Percentiles rank a stretch among this genome's conserved stretches.
These are phyloP conservation scores for Leishmania amazonensis DNA, from an alignment of 208 protist species.

Conservation along the genomic window DNA sequence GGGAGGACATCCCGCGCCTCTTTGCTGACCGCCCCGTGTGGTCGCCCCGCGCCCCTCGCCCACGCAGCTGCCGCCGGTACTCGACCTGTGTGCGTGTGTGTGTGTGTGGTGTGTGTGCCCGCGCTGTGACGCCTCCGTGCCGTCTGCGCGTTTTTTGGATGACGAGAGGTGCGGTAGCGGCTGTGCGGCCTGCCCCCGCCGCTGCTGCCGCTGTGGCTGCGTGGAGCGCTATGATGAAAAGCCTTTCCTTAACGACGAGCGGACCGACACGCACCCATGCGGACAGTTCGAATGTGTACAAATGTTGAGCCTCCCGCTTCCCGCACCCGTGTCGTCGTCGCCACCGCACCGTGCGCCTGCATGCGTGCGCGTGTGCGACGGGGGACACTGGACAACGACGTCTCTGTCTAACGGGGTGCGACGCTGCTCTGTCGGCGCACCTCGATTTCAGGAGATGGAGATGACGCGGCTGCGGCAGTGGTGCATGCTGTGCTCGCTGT, in stretches of 20 bases:
- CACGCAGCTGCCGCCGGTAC: too few relatives aligned
- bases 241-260: constrained; percentile 4
- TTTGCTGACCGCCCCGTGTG: background rate
- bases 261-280: constrained; percentile 9
- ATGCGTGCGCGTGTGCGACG: background rate
- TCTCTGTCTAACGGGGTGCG: constrained; percentile 27
- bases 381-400: background rate
- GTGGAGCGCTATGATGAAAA: constrained; percentile 11
- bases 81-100: too few relatives aligned
- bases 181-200: background rate
- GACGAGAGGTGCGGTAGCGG: too few relatives aligned
- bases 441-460: constrained; percentile 21
- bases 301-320: constrained; percentile 6
- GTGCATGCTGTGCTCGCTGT: background rate
- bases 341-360: background rate
- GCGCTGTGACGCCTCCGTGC: too few relatives aligned
- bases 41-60: background rate
- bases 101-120: too few relatives aligned
- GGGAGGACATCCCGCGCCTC: background rate
- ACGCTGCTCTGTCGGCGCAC: constrained; percentile 15
- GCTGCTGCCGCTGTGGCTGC: background rate
- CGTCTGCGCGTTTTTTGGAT: too few relatives aligned
- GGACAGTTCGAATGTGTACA: constrained; percentile 15
- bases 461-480: background rate
- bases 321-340: background rate